phyloP scores from a whole-genome alignment of 345 rosid species.

The Turnera subulata region DNA sequence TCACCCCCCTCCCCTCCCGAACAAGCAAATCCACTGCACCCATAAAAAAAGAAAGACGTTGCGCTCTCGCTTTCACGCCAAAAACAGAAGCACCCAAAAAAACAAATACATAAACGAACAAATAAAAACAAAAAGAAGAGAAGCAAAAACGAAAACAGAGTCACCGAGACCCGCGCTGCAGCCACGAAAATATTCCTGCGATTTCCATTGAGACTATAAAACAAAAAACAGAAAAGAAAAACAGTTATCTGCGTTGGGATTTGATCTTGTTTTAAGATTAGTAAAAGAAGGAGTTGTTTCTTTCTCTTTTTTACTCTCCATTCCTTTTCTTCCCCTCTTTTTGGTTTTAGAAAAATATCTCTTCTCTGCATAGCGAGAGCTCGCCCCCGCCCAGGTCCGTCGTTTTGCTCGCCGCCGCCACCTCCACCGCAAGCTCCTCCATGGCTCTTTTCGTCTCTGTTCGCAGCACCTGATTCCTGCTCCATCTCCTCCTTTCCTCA shows the following conservation, averaged over 20 bases:
- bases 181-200: slow-evolving; percentile 25
- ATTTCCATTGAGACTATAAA: slow-evolving; percentile 17
- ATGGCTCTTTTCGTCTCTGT: slow-evolving; percentile 13
- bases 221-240: background rate
- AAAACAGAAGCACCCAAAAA: too few relatives aligned
- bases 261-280: background rate
- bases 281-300: background rate
- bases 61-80: too few relatives aligned
- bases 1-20: too few relatives aligned
- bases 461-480: slow-evolving; percentile 13
- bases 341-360: slow-evolving; percentile 5
- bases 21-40: too few relatives aligned
- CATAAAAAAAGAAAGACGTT: too few relatives aligned
- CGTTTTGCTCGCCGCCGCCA: background rate
- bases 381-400: background rate
- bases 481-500: background rate
- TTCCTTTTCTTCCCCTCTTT: too few relatives aligned
- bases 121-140: too few relatives aligned
- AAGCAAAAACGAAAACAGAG: slow-evolving; percentile 2
- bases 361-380: slow-evolving; percentile 27
- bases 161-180: slow-evolving; percentile 32
- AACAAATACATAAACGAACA: too few relatives aligned
- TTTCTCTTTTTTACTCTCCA: slow-evolving; percentile 16
- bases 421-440: slow-evolving; percentile 10
- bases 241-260: background rate